Evolutionary conservation across 192 early-diverging fungal genomes (phyloP), one percentile per base, ranked within the genome.

Genomic region (Phlyctochytrium arcticum): DNA sequence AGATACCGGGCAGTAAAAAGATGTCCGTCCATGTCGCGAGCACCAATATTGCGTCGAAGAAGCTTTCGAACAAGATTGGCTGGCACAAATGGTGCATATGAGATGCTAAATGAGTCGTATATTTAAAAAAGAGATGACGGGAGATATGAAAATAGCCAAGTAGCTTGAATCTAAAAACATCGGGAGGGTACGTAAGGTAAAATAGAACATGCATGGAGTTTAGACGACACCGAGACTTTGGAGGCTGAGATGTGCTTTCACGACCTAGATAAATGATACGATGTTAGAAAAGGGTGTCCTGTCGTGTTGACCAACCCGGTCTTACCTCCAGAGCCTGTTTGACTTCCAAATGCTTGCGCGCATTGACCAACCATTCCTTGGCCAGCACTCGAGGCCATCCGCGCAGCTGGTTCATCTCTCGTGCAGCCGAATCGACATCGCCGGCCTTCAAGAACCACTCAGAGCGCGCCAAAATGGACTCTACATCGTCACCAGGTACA

Each of bases 351-450:
- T 92, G 86, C 61, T 77, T 77, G 39, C 92, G 85, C 0, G 93
- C 91, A 30, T 82, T 77, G 29, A 73, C 70, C 27, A 98, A 76
- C 96, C 96, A 98, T 75, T 94, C 96, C 71, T 79, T 68, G 17
- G 92, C 88, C 48, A 98, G 73, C 65, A 74, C 78, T 73, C 89
- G 89, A 15, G 90, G 83, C 96, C 96, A 98, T 7, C 96, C 94
- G 42, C 73, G 85, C 48, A 98, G 76, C 73, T 94, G 93, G 76
- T 96, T 96, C 60, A 96, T 71, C 70, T 98, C 94, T 65, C 96
- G 83, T 12, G 90, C 75, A 9, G 94, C 94, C 57, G 75, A 74
- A 46, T 96, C 94, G 56, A 98, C 69, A 72, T 98, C 90, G 23
- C 85, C 83, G 54, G 83, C 80, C 54, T 77, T 61, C 55, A 98